Conservation (phyloP, 768 basidiomycete genomes). For the Crassisporium funariophilum region DNA sequence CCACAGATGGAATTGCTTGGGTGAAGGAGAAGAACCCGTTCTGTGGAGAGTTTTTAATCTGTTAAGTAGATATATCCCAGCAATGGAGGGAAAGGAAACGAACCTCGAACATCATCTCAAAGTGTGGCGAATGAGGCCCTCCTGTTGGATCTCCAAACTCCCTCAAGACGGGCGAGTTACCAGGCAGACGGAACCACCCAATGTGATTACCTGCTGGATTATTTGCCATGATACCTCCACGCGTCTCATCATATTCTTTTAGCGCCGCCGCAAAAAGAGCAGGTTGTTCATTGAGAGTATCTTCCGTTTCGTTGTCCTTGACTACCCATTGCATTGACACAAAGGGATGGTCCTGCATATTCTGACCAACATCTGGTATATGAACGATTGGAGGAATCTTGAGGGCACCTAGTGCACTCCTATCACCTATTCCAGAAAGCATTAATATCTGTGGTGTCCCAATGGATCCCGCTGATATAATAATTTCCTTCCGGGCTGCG, state of each 20-base stretch:
- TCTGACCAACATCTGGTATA: conserved; percentile 38
- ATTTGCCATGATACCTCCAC: background rate
- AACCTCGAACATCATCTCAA: conserved; percentile 14
- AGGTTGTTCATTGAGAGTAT: conserved; percentile 3
- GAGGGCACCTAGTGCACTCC: conserved; percentile 19
- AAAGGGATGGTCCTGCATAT: conserved; percentile 34
- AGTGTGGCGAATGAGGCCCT: conserved; percentile 13
- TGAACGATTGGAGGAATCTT: conserved; percentile 29
- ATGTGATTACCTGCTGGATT: conserved; percentile 8
- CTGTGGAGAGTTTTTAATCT: conserved; percentile 9
- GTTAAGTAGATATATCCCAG: background rate
- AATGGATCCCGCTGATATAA: conserved; percentile 38
- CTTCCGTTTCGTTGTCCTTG: conserved; percentile 26
- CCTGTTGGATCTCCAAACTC: conserved; percentile 10
- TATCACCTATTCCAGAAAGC: conserved; percentile 38
- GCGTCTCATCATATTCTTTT: conserved; percentile 1
- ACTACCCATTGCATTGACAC: conserved; percentile 20
- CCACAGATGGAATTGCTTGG: conserved; percentile 10
- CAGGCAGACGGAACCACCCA: conserved; percentile 12
- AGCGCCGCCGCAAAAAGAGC: background rate
- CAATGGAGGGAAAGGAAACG: background rate
- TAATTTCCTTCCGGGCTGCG: conserved; percentile 33
- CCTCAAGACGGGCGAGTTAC: conserved; percentile 6
- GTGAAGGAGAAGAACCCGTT: conserved; percentile 2
- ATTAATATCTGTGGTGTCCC: conserved; percentile 37